Percentiles rank a stretch among this genome's conserved stretches.
Conservation (phyloP, 1,284 basidiomycete species). For the Boletus sp. region DNA sequence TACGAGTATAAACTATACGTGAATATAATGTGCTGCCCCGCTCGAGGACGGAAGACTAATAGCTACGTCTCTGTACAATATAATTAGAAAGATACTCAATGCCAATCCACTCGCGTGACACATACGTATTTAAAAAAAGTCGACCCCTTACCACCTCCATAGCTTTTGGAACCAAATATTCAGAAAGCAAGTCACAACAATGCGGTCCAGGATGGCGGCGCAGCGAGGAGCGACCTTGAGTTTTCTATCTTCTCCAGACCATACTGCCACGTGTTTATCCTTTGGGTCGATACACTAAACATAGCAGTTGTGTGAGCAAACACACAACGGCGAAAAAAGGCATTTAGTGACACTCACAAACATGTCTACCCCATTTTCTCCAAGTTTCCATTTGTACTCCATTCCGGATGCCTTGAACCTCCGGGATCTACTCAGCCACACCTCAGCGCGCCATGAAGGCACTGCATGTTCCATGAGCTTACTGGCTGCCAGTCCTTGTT, state of each 20-base stretch:
- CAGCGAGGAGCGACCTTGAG: constrained; percentile 41
- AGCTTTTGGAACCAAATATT: constrained; percentile 49
- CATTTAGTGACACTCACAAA: constrained; percentile 36
- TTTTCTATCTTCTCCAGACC: constrained; percentile 40
- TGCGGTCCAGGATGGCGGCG: constrained; percentile 45
- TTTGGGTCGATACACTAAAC: constrained; percentile 48
- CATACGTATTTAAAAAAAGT: background rate
- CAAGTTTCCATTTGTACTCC: constrained; percentile 59
- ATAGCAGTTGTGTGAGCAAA: background rate
- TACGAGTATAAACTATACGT: constrained; percentile 23
- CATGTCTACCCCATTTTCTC: constrained; percentile 43
- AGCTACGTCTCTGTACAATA: constrained; percentile 20
- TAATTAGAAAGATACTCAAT: background rate
- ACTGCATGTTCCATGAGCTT: constrained; percentile 15
- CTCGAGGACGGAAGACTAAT: constrained; percentile 5
- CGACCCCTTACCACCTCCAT: constrained; percentile 37
- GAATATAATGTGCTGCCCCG: constrained; percentile 15
- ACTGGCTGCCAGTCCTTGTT: constrained; percentile 52
- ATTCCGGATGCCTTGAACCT: constrained; percentile 48
- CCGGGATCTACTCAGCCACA: constrained; percentile 40
- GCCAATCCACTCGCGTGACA: background rate
- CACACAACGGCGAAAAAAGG: background rate
- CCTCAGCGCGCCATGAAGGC: constrained; percentile 2
- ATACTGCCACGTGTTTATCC: constrained; percentile 47
- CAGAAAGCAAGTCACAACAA: constrained; percentile 54